phyloP scores from a whole-genome alignment of 208 protist genomes.

The Naegleria lovaniensis region DNA sequence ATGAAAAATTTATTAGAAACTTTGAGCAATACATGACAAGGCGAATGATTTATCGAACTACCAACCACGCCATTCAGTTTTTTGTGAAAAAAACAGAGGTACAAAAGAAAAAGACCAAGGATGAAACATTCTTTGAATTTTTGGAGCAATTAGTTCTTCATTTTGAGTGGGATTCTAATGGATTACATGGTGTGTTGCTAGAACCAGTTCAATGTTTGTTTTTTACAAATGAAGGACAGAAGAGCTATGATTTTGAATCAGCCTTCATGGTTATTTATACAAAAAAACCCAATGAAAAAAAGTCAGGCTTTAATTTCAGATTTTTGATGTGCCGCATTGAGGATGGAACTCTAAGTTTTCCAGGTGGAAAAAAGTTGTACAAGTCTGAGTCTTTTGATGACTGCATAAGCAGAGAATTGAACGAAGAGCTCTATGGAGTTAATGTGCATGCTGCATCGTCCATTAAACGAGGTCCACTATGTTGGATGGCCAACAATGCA shows the following conservation, averaged over 20 bases:
- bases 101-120: background rate
- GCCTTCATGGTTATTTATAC: background rate
- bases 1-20: background rate
- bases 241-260: background rate
- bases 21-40: background rate
- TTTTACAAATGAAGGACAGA: background rate
- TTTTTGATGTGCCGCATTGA: background rate
- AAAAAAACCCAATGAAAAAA: background rate
- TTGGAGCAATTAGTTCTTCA: background rate
- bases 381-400: background rate
- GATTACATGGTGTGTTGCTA: background rate
- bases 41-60: background rate
- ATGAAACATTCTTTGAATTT: background rate
- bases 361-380: background rate
- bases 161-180: background rate
- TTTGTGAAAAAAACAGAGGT: background rate
- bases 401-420: background rate
- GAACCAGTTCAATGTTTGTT: background rate
- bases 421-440: background rate
- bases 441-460: background rate
- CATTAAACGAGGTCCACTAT: background rate
- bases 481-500: background rate
- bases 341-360: background rate
- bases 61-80: background rate
- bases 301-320: background rate